Conservation (phyloP, 257 asterid genomes). For the Solanum gracilifrons region DNA sequence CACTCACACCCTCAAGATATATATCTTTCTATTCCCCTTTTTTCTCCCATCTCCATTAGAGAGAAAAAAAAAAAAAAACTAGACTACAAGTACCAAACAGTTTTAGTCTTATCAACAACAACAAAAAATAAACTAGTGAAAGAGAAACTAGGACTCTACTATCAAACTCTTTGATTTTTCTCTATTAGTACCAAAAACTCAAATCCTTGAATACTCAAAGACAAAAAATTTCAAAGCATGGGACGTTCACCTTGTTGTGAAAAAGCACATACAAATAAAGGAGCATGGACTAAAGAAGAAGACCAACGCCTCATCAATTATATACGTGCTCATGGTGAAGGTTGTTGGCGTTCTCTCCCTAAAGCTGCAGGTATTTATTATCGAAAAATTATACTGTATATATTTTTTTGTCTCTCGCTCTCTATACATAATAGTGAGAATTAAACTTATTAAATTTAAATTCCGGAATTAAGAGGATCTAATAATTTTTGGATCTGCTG, state of each 20-base stretch:
- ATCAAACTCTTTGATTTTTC: neutral
- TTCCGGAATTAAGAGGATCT: neutral
- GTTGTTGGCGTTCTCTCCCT: slow-evolving; percentile 98
- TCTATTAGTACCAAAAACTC: neutral
- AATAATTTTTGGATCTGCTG: neutral
- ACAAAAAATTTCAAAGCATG: slow-evolving; percentile 22
- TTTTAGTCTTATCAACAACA: neutral
- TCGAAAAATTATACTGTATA: neutral
- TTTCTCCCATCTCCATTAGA: neutral
- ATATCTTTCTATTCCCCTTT: neutral
- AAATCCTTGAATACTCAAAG: neutral
- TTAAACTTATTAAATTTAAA: neutral
- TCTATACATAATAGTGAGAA: neutral
- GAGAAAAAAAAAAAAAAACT: neutral
- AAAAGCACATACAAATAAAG: slow-evolving; percentile 90
- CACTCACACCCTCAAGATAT: neutral
- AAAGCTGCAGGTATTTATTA: slow-evolving; percentile 65
- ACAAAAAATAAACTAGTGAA: neutral
- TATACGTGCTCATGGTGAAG: slow-evolving; percentile 84
- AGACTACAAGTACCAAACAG: neutral
- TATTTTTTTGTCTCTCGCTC: neutral
- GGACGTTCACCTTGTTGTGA: slow-evolving; percentile 98
- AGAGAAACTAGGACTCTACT: neutral
- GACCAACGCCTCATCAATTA: slow-evolving; percentile 71
- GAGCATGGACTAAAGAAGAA: slow-evolving; percentile 97